Percentiles rank a stretch among this genome's conserved stretches.
Conservation (phyloP, 1,284 basidiomycete genomes). For the Phellinidium pouzarii region DNA sequence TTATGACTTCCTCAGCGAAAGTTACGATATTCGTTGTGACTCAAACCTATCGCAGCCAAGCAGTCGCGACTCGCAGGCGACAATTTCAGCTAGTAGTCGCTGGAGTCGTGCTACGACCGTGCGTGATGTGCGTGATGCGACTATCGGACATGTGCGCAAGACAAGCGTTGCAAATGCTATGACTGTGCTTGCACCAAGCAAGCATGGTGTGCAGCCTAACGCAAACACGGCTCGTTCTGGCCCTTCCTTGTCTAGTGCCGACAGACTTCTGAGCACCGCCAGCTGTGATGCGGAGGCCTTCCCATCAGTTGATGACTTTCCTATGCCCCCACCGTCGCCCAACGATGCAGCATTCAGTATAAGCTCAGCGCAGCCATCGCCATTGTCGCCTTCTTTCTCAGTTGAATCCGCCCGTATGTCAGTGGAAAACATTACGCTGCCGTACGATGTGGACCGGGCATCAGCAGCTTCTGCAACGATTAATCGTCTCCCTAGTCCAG, state of each 20-base stretch:
- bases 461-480: not conserved
- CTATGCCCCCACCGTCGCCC: constrained; percentile 16
- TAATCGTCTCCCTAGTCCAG: constrained; percentile 12
- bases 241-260: not conserved
- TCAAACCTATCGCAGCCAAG: constrained; percentile 5
- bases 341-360: not conserved
- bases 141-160: constrained; percentile 15
- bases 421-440: not conserved
- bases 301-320: constrained; percentile 15
- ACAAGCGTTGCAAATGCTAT: constrained; percentile 14
- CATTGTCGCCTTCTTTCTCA: constrained; percentile 11
- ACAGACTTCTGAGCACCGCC: constrained; percentile 7
- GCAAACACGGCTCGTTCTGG: not conserved
- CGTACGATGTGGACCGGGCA: not conserved
- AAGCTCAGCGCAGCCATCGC: constrained; percentile 10
- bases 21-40: constrained; percentile 2
- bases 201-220: not conserved
- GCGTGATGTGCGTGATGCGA: constrained; percentile 17
- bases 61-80: constrained; percentile 17
- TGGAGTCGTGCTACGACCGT: constrained; percentile 19
- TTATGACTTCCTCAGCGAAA: constrained; percentile 16
- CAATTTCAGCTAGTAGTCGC: constrained; percentile 11
- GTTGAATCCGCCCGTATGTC: not conserved
- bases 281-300: constrained; percentile 9
- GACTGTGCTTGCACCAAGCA: constrained; percentile 12